Percentiles rank a stretch among this genome's conserved stretches.
These are phyloP conservation scores for Debaryomyces subglobosus DNA, from an alignment of 1,139 yeast species.

Conservation along the genomic window DNA sequence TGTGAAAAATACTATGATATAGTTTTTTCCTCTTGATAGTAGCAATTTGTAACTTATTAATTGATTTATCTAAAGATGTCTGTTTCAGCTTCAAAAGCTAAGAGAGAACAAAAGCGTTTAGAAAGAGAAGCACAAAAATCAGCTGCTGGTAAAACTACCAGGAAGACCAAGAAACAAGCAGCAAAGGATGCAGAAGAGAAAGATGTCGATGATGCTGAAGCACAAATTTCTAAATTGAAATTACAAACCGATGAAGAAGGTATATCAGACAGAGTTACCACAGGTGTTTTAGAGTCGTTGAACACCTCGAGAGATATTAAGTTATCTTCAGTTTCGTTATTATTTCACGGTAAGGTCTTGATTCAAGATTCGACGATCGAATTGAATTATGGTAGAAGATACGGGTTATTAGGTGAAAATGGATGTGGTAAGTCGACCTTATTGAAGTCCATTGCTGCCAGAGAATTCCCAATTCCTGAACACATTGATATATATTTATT, in stretches of 20 bases:
- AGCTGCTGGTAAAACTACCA: constrained; percentile 74
- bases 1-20: constrained; percentile 1
- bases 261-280: constrained; percentile 93
- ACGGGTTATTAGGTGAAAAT: constrained; percentile 95
- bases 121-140: constrained; percentile 66
- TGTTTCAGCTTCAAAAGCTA: constrained; percentile 90
- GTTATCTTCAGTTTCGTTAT: constrained; percentile 82
- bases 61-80: constrained; percentile 30
- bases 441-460: constrained; percentile 87
- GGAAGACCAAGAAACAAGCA: constrained; percentile 58
- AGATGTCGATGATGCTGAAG: constrained; percentile 65
- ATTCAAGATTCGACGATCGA: constrained; percentile 90
- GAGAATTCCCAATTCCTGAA: constrained; percentile 95
- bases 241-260: constrained; percentile 94
- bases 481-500: constrained; percentile 86
- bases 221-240: constrained; percentile 82
- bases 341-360: constrained; percentile 97
- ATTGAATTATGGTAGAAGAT: constrained; percentile 95
- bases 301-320: constrained; percentile 93
- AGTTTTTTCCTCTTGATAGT: constrained; percentile 1
- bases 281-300: constrained; percentile 93
- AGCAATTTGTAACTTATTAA: constrained; percentile 1
- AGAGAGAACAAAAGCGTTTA: constrained; percentile 86
- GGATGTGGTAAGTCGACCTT: constrained; percentile 99
- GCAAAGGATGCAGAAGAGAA: constrained; percentile 61